Evolutionary conservation across 306 rosid genomes (phyloP).

Genomic region (Prosopis cineraria): DNA sequence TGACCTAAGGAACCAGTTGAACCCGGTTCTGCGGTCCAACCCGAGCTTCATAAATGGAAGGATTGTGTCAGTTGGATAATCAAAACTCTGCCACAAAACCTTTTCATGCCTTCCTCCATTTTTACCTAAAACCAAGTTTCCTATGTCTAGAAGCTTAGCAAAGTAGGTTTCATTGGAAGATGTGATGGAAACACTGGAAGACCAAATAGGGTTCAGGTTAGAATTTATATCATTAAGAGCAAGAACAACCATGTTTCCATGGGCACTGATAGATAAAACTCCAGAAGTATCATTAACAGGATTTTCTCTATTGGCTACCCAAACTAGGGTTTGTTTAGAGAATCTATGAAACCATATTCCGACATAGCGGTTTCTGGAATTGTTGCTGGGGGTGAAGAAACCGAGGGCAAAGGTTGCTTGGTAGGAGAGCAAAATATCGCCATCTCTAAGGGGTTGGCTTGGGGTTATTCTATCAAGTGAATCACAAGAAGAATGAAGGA

Average conservation of each 20-base stretch:
- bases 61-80: slow-evolving; percentile 32
- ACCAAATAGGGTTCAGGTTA: slow-evolving; percentile 45
- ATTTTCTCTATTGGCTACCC: slow-evolving; percentile 71
- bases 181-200: slow-evolving; percentile 25
- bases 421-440: neutral
- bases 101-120: neutral
- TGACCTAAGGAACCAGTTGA: slow-evolving; percentile 30
- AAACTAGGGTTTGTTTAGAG: slow-evolving; percentile 56
- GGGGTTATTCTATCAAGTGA: neutral
- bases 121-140: slow-evolving; percentile 36
- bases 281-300: slow-evolving; percentile 36
- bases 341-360: slow-evolving; percentile 66
- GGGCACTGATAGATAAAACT: slow-evolving; percentile 33
- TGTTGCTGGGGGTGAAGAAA: slow-evolving; percentile 54
- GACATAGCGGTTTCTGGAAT: slow-evolving; percentile 41
- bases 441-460: neutral
- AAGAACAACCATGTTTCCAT: slow-evolving; percentile 47
- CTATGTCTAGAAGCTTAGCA: slow-evolving; percentile 44
- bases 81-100: slow-evolving; percentile 41
- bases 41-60: slow-evolving; percentile 29
- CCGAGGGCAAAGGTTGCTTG: slow-evolving; percentile 19
- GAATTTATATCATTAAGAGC: too few species aligned
- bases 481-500: neutral
- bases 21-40: slow-evolving; percentile 12
- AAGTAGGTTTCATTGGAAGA: neutral